These are phyloP conservation scores for Gnaphalium uliginosum DNA, from an alignment of 129 eudicot genomes.

Conservation along the genomic window DNA sequence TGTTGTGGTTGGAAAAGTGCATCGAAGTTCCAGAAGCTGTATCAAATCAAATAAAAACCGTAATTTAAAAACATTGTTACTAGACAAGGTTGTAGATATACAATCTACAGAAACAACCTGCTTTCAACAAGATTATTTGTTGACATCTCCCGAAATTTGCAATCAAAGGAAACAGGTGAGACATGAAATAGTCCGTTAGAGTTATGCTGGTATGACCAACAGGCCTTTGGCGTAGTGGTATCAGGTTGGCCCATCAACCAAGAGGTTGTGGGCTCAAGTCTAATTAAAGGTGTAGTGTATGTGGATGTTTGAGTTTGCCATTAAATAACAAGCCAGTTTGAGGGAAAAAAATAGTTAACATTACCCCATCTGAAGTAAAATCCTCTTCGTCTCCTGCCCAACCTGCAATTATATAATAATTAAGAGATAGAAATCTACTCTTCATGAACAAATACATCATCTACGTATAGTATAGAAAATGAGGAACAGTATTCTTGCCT, in stretches of 20 bases:
- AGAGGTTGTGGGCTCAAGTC: not conserved
- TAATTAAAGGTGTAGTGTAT: no score
- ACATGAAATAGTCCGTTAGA: not conserved
- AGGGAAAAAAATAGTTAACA: conserved; percentile 11
- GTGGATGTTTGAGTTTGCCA: not conserved
- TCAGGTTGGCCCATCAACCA: not conserved
- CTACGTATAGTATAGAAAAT: conserved; percentile 4
- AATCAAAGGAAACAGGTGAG: conserved; percentile 27
- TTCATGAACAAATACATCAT: conserved; percentile 12
- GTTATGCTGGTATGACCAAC: not conserved
- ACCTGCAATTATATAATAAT: conserved; percentile 55
- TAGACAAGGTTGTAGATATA: not conserved
- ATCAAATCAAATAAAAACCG: not conserved
- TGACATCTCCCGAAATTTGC: conserved; percentile 99
- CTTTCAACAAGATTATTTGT: conserved; percentile 93
- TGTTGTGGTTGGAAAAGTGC: conserved; percentile 99
- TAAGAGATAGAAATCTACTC: conserved; percentile 14
- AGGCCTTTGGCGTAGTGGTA: not conserved
- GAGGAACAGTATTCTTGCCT: conserved; percentile 52
- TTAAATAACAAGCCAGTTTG: not conserved
- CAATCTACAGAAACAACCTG: conserved; percentile 51
- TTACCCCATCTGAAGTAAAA: conserved; percentile 98
- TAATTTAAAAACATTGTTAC: not conserved
- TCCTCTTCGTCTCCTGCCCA: conserved; percentile 64
- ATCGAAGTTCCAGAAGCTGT: conserved; percentile 98